Base-by-base conservation (phyloP, 306 rosid species). In the Sophora flavescens region DNA sequence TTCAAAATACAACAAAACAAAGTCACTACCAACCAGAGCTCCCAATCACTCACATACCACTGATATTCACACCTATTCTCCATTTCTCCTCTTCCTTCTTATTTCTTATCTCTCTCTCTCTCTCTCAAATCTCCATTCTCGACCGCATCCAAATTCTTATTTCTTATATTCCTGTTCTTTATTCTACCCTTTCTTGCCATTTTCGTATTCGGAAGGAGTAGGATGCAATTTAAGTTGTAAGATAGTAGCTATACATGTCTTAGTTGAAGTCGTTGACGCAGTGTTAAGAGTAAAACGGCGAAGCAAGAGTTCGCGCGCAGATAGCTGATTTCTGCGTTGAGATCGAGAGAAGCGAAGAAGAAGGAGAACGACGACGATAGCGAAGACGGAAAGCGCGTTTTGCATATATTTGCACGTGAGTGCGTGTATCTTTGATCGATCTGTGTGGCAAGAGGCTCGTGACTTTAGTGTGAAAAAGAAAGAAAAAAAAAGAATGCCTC, bases 401-500 rank as follows among this genome's bases (percentile, higher is more conserved):
- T 5, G 18, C 74, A 53, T n/a, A n/a, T n/a, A n/a, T 57, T 73
- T 33, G 77, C 81, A 82, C 82, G 87, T 81, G 83, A 68, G 44
- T 44, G 54, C 60, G 81, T 73, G 80, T 11, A 11, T 18, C 3
- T 45, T 14, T 74, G 13, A 33, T 50, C 17, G 8, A 8, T 35
- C 45, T 6, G 42, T 36, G 48, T 36, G 11, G 45, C 84, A 41
- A 35, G 86, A 76, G 58, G 61, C 86, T 77, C 86, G 89, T 89
- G 91, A 77, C 14, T 47, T 13, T 0, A 22, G 22, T 22, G 54
- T 13, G 30, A 8, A 28, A 17, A 38, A 42, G 3, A 74, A 68
- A 80, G 4, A 13, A 32, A 74, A 68, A 78, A 8, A 13, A 32
- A 54, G n/a, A 80, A 95, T 95, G 99, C 99, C 99, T 72, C 99